Conservation (phyloP, 768 basidiomycete genomes). For the Postia placenta region DNA sequence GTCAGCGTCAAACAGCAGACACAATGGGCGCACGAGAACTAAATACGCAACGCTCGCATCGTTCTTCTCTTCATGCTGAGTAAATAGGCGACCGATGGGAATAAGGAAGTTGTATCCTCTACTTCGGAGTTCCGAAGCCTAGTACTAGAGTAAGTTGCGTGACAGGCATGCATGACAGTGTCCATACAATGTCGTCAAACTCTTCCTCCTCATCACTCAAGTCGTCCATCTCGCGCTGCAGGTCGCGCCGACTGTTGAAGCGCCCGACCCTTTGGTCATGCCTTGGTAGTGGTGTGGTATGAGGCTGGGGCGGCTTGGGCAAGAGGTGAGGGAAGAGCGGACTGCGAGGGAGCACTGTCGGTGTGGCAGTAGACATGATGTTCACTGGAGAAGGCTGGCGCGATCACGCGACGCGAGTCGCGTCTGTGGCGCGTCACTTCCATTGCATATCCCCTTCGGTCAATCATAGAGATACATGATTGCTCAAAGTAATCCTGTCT, state of each 20-base stretch:
- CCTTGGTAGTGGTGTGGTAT: constrained; percentile 52
- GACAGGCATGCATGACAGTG: constrained; percentile 4
- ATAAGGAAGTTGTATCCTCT: constrained; percentile 64
- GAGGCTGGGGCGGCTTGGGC: constrained; percentile 58
- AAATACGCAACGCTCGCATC: constrained; percentile 42
- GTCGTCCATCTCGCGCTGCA: constrained; percentile 75
- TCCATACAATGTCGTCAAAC: constrained; percentile 66
- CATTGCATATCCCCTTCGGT: too few relatives aligned
- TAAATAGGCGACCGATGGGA: constrained; percentile 68
- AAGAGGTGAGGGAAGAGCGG: constrained; percentile 59
- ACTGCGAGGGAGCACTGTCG: constrained; percentile 69
- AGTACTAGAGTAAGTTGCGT: background rate
- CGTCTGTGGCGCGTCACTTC: too few relatives aligned
- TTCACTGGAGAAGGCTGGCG: too few relatives aligned
- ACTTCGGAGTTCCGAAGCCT: constrained; percentile 40
- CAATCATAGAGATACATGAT: too few relatives aligned
- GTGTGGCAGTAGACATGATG: constrained; percentile 49
- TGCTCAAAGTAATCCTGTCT: too few relatives aligned
- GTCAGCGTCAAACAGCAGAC: background rate
- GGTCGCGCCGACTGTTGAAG: constrained; percentile 58
- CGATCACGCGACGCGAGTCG: too few relatives aligned
- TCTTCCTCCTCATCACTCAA: constrained; percentile 81
- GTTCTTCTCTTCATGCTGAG: constrained; percentile 79
- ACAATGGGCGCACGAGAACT: background rate
- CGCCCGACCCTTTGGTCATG: constrained; percentile 45